Evolutionary conservation across 1,284 basidiomycete species (phyloP).

Genomic region (Exobasidium cylindrosporum): DNA sequence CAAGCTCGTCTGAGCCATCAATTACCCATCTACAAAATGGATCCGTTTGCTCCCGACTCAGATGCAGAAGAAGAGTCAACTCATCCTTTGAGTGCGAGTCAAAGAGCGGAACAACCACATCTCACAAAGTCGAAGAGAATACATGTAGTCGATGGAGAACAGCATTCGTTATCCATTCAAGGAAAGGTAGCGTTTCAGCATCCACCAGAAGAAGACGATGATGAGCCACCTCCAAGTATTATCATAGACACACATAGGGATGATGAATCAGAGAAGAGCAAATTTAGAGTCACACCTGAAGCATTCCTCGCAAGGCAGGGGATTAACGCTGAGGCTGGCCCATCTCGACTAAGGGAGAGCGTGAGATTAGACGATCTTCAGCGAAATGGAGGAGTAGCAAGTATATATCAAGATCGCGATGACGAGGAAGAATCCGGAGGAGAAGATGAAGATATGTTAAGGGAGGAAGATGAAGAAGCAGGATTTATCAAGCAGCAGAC

Average conservation of each 20-base stretch:
- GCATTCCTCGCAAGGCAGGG: too few relatives aligned
- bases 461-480: conserved; percentile 4
- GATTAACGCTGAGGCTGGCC: background rate
- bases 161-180: background rate
- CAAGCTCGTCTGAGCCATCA: too few relatives aligned
- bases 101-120: background rate
- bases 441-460: background rate
- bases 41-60: conserved; percentile 8
- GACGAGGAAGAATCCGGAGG: background rate
- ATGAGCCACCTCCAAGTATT: conserved; percentile 12
- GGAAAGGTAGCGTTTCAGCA: background rate
- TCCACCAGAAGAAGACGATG: conserved; percentile 3
- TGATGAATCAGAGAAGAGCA: background rate
- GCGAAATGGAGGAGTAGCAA: background rate
- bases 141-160: background rate
- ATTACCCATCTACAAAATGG: conserved; percentile 4
- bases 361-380: background rate
- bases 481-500: background rate
- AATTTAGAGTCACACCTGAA: background rate
- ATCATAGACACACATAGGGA: background rate
- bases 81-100: background rate
- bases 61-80: conserved; percentile 1
- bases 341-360: background rate
- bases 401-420: conserved; percentile 2
- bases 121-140: background rate